Conservation (phyloP, 2,329 filamentous ascomycete genomes). For the Cordyceps pruinosa region DNA sequence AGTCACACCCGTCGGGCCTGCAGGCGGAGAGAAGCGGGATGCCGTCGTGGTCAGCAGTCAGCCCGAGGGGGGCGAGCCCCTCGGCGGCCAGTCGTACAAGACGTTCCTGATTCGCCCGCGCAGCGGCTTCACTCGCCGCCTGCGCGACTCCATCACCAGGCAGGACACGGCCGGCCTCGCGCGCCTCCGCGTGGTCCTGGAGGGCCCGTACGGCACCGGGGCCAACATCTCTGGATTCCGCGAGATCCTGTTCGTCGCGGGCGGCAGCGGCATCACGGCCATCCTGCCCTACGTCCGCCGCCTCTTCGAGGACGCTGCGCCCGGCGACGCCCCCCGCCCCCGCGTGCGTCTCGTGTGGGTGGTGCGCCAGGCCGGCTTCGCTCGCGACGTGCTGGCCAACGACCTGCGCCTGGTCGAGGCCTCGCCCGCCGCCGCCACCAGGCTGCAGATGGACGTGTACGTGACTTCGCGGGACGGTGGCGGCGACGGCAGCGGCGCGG, state of each 20-base stretch:
- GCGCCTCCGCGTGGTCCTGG: conserved; percentile 25
- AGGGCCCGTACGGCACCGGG: conserved; percentile 30
- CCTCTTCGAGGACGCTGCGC: conserved; percentile 17
- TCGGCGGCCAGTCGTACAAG: conserved; percentile 17
- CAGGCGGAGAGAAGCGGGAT: conserved; percentile 16
- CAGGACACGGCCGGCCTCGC: conserved; percentile 17
- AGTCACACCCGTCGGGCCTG: not conserved
- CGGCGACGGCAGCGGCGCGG: not conserved
- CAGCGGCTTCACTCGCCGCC: conserved; percentile 28
- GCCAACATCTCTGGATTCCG: conserved; percentile 26
- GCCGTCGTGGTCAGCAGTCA: conserved; percentile 15
- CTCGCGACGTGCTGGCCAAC: conserved; percentile 22
- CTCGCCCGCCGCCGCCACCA: conserved; percentile 18
- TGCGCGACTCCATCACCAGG: conserved; percentile 18
- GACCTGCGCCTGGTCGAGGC: conserved; percentile 20
- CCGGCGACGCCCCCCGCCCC: conserved; percentile 5
- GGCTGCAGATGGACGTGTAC: conserved; percentile 21
- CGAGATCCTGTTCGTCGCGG: conserved; percentile 29
- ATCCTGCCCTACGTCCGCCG: conserved; percentile 25
- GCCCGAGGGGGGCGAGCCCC: not conserved
- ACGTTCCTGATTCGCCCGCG: conserved; percentile 32
- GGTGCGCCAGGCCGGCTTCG: conserved; percentile 25
- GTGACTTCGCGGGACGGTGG: conserved; percentile 14
- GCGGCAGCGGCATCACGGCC: conserved; percentile 32
- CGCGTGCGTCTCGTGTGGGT: conserved; percentile 27